Percentiles rank a stretch among this genome's conserved stretches.
Conservation (phyloP, 805 yeast species). For the Grigorovia humatica region DNA sequence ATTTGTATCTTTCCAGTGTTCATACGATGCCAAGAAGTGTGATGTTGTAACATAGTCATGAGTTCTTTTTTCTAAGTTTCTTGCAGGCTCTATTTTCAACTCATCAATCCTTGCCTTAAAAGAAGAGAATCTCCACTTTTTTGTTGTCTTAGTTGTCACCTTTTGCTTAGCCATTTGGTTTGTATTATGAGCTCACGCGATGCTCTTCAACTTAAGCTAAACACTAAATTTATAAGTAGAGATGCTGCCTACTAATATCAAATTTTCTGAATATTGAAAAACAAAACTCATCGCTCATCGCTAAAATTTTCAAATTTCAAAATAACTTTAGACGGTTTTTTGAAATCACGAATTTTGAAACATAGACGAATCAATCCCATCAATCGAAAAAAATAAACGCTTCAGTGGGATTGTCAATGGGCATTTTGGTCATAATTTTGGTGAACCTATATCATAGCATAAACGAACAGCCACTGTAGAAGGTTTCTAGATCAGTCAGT, state of each 20-base stretch:
- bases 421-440: no score
- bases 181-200: no score
- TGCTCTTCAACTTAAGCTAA: no score
- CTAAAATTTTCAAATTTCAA: not conserved
- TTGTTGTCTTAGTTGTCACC: slow-evolving; percentile 44
- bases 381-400: no score
- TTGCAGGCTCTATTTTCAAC: slow-evolving; percentile 69
- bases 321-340: not conserved
- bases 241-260: no score
- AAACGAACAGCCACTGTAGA: no score
- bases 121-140: slow-evolving; percentile 56
- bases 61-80: slow-evolving; percentile 45
- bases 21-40: slow-evolving; percentile 66
- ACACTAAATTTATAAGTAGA: no score
- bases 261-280: not conserved
- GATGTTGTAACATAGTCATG: slow-evolving; percentile 67
- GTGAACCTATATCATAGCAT: no score
- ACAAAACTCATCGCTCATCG: not conserved
- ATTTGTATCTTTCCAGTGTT: slow-evolving; percentile 84
- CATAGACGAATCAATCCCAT: no score
- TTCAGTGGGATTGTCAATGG: no score
- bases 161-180: slow-evolving; percentile 28
- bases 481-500: no score
- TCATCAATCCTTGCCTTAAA: slow-evolving; percentile 79
- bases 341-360: not conserved